Evolutionary conservation across 2,329 filamentous ascomycete genomes (phyloP), one percentile per base, ranked within the genome.

Genomic region (Calycina marina): DNA sequence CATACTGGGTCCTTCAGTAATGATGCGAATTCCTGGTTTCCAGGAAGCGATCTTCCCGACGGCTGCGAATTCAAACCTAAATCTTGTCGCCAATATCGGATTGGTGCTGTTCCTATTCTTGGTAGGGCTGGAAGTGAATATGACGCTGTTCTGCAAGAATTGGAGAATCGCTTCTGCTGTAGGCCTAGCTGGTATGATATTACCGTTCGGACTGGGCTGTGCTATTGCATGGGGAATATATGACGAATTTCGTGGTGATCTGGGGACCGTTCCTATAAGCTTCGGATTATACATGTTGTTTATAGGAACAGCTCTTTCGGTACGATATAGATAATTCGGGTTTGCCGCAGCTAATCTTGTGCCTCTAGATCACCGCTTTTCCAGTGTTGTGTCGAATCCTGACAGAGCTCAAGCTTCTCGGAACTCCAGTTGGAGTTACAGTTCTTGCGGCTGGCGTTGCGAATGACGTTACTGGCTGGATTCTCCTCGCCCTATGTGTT

Each of bases 321-420:
- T 46, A 38, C 20, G 40, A 12, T 2, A 14, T 8, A 17, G 6
- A 10, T 17, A n/a, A 24, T 2, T 14, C 14, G 24, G 17, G 4
- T 20, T 13, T 18, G 3, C 4, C 15, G 20, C 8, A 13, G 6
- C 4, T 17, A 11, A 28, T 13, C 39, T 40, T 30, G 38, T 17
- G n/a, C 16, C 4, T 9, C 13, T 29, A 46, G 44, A 96, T 96
- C 45, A 94, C 88, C 1, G 84, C 72, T 6, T 77, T 96, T 47
- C 88, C 88, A 0, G 88, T 96, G 0, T 69, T 96, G 9, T 94
- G 88, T 50, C 81, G 88, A 53, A 96, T 96, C 43, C 61, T 96
- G 42, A 88, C 84, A 0, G 86, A 93, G 55, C 63, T 96, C 32
- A 90, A 93, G 47, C 63, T 96, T 30, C 72, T 96, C 4, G 61